Evolutionary conservation across 2,329 filamentous ascomycete species (phyloP), one percentile per base, ranked within the genome.

Genomic region (Penicillium sp.): DNA sequence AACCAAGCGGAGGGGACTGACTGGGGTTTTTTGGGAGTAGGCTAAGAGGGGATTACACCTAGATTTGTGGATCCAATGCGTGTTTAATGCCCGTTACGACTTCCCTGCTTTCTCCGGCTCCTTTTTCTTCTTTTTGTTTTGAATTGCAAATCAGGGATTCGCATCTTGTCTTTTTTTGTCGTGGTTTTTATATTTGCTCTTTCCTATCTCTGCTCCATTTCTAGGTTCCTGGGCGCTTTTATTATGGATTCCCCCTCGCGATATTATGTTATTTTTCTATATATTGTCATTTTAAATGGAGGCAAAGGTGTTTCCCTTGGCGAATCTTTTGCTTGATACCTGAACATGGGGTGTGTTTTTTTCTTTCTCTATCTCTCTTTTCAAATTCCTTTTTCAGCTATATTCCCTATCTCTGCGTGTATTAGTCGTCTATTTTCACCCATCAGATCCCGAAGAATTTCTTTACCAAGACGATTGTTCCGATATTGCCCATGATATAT

Each of bases 1-100:
- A 72, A 73, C 52, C 73, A 74, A 62, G 67, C 72, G 56, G 74
- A 75, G 59, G 74, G 73, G 59, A 75, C 73, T 50, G 73, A 76
- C 67, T 76, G 73, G 73, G 65, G 68, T 7, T 76, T 75, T 64
- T 62, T 76, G 57, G 73, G 74, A 40, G 71, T 74, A 56, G 72
- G 73, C 31, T 75, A 64, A 73, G 54, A 61, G 46, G 51, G 54
- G 56, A 66, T 43, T 46, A 21, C 41, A 46, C 60, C 58, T 68
- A 63, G 56, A 56, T 56, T 17, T 54, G 42, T 52, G 53, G 40
- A 52, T 4, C 40, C 27, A 56, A 38, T 60, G 55, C 58, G 60
- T 58, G 61, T 61, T 62, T 62, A 54, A 67, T 67, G 62, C 60
- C 65, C 63, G 63, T 67, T 49, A 67, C 63, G 65, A 67, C 57